Percentiles rank a stretch among this genome's conserved stretches.
Evolutionary conservation across 192 early-diverging fungal species (phyloP).

Genomic region (Irineochytrium annulatum): DNA sequence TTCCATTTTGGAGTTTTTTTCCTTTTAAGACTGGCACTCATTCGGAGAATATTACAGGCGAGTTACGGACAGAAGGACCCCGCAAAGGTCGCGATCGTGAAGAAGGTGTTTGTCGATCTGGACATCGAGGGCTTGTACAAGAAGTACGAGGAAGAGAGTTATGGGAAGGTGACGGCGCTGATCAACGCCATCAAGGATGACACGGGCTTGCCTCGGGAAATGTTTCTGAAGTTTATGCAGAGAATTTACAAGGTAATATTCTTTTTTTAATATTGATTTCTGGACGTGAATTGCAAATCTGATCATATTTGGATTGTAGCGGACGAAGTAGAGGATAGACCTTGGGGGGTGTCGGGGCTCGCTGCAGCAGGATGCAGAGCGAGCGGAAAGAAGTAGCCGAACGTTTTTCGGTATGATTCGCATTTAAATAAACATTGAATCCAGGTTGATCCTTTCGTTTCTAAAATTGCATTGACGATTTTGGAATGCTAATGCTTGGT

Average conservation of each 20-base stretch:
- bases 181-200: slow-evolving; percentile 84
- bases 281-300: no score
- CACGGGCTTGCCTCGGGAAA: slow-evolving; percentile 68
- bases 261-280: background rate
- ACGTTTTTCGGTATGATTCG: no score
- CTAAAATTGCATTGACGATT: no score
- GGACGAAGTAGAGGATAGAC: no score
- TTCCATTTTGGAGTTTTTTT: slow-evolving; percentile 1
- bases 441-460: no score
- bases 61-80: slow-evolving; percentile 89
- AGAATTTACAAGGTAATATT: slow-evolving; percentile 78
- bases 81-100: slow-evolving; percentile 73
- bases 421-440: no score
- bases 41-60: slow-evolving; percentile 44
- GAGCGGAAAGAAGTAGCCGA: no score
- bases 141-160: slow-evolving; percentile 86
- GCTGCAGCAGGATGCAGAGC: no score
- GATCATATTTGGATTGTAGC: no score
- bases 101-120: slow-evolving; percentile 78
- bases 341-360: no score
- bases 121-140: slow-evolving; percentile 74
- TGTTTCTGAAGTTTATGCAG: slow-evolving; percentile 91
- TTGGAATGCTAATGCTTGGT: no score
- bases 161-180: slow-evolving; percentile 63
- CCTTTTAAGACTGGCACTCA: background rate